Evolutionary conservation across 2,329 filamentous ascomycete species (phyloP), one percentile per base, ranked within the genome.

Genomic region (Cladosporium cucumerinum): DNA sequence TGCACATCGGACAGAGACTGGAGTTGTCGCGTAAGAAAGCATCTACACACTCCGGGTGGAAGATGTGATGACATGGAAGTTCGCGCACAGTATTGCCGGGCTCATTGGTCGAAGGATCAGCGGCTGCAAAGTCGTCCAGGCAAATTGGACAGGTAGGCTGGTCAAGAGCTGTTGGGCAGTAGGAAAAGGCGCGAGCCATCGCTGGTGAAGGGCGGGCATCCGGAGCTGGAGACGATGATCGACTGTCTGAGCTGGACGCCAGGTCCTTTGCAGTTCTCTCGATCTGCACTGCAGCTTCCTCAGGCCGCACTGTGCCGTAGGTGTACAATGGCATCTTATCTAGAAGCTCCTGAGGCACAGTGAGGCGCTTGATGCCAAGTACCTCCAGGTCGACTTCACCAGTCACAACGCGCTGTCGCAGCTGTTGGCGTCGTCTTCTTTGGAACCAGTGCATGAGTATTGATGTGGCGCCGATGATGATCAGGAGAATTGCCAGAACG

Each of bases 101-200:
- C 7, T 67, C 70, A 8, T 65, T 48, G 51, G 32, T 65, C 4
- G 62, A 30, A 34, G 63, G 57, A 30, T 62, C 26, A 11, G 67
- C 66, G 1, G 69, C 64, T 30, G 89, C 84, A 72, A 92, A 98
- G 66, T 91, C 87, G 63, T 92, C 90, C 0, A 96, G 83, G 74
- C 95, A 99, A 61, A 98, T 97, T n/a, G 91, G 87, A 74, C 95
- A 98, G 2, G 85, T 88, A 0, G 91, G 88, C 74, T 98, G 95
- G 23, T 88, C 87, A 70, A 91, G 72, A 68, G 43, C 66, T 64
- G 66, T 68, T 72, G 64, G 67, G 66, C 43, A 66, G 62, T 34
- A 66, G 25, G 61, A 65, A 55, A 72, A 70, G 51, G 71, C 36
- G 46, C 54, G 62, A 18, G 23, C 36, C 18, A 46, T 70, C 69